These are phyloP conservation scores for Leishmania tropica DNA, from an alignment of 208 protist species.

Conservation along the genomic window DNA sequence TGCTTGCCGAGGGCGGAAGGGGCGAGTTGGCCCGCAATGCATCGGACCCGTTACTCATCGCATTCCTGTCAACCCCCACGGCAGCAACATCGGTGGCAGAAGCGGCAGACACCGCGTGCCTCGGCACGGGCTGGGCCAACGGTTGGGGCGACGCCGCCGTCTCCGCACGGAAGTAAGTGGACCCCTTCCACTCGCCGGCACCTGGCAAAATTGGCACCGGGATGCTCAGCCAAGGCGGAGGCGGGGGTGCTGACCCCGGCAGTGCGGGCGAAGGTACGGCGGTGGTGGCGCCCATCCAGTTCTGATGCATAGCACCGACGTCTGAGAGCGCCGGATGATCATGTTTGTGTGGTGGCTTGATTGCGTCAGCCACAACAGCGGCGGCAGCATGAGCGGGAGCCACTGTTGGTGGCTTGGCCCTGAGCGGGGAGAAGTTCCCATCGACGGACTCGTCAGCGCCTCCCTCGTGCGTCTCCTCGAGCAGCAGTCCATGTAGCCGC, in stretches of 20 bases:
- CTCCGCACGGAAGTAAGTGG: slow-evolving; percentile 12
- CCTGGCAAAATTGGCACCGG: slow-evolving; percentile 38
- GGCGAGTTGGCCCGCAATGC: neutral
- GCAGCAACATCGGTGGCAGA: neutral
- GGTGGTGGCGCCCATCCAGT: neutral
- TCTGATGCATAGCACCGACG: neutral
- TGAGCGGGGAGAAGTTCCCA: neutral
- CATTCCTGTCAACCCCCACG: neutral
- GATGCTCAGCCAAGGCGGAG: slow-evolving; percentile 15
- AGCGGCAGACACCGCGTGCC: neutral
- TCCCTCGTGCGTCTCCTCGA: slow-evolving; percentile 1
- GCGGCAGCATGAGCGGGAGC: neutral
- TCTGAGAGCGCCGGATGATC: neutral
- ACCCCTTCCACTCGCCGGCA: slow-evolving; percentile 32
- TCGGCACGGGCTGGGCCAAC: too few species aligned
- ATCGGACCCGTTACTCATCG: neutral
- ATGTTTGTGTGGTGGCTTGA: neutral
- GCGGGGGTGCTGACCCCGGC: neutral
- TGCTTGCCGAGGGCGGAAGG: neutral
- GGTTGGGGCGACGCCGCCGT: neutral
- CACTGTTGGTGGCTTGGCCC: neutral
- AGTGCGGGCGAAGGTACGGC: neutral
- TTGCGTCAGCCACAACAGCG: neutral
- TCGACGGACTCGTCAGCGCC: neutral
- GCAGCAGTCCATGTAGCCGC: slow-evolving; percentile 18